phyloP scores from a whole-genome alignment of 768 basidiomycete genomes.

The Hortiboletus flavorubellus region DNA sequence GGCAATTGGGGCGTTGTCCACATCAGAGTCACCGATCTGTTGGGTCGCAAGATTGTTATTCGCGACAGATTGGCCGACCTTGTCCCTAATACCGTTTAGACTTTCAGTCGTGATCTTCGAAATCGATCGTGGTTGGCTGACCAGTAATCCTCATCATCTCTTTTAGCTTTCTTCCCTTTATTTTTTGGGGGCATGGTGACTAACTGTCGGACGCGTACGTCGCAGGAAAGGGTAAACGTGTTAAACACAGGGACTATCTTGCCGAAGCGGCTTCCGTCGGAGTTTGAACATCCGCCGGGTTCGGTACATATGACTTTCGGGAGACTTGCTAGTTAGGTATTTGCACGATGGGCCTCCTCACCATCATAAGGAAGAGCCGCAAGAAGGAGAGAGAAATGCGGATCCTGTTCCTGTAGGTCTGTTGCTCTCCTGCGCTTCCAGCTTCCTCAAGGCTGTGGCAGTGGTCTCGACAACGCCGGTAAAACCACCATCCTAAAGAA shows the following conservation, averaged over 20 bases:
- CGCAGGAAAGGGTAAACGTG: neutral
- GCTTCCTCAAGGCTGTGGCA: slow-evolving; percentile 34
- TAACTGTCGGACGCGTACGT: neutral
- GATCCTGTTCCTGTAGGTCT: slow-evolving; percentile 80
- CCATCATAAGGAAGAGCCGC: slow-evolving; percentile 94
- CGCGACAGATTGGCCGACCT: slow-evolving; percentile 55
- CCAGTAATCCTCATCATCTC: slow-evolving; percentile 78
- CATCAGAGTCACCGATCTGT: slow-evolving; percentile 38
- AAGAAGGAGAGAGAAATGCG: slow-evolving; percentile 97
- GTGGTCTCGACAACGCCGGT: slow-evolving; percentile 96
- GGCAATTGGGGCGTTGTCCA: slow-evolving; percentile 28
- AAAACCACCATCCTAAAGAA: slow-evolving; percentile 98
- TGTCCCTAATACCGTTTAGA: slow-evolving; percentile 47
- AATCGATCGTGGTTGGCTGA: slow-evolving; percentile 31
- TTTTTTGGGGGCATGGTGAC: slow-evolving; percentile 50
- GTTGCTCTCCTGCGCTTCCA: slow-evolving; percentile 5
- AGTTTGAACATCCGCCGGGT: neutral
- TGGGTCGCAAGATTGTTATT: slow-evolving; percentile 36
- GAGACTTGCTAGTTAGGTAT: neutral
- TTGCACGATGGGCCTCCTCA: slow-evolving; percentile 80
- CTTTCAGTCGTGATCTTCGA: slow-evolving; percentile 16
- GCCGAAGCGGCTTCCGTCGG: slow-evolving; percentile 14
- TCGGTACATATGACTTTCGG: neutral
- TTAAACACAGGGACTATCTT: slow-evolving; percentile 9
- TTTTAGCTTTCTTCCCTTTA: slow-evolving; percentile 89